These are phyloP conservation scores for Calonectria pauciramosa DNA, from an alignment of 2,329 filamentous ascomycete species.

Conservation along the genomic window DNA sequence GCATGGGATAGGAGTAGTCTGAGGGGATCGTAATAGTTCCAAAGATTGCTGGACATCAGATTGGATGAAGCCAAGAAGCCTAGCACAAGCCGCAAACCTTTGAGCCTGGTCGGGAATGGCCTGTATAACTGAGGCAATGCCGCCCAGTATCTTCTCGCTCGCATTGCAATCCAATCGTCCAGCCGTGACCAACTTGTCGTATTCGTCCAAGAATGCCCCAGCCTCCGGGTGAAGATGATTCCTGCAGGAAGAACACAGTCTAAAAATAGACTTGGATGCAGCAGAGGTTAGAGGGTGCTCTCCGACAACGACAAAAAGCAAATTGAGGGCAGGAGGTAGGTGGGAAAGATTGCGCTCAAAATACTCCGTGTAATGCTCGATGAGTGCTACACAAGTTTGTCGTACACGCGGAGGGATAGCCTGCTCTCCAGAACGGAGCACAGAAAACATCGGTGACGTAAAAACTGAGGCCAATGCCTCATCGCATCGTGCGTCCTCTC, in stretches of 20 bases:
- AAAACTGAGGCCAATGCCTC: slow-evolving; percentile 73
- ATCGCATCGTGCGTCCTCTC: slow-evolving; percentile 71
- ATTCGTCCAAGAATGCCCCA: slow-evolving; percentile 78
- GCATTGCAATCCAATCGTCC: slow-evolving; percentile 73
- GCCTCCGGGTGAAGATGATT: slow-evolving; percentile 76
- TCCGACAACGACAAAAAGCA: slow-evolving; percentile 79
- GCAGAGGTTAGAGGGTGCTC: slow-evolving; percentile 73
- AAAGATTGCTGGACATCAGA: slow-evolving; percentile 60
- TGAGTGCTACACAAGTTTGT: slow-evolving; percentile 77
- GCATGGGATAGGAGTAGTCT: slow-evolving; percentile 38
- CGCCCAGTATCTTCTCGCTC: slow-evolving; percentile 81
- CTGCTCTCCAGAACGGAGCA: slow-evolving; percentile 64
- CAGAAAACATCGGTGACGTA: slow-evolving; percentile 67
- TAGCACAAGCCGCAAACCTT: slow-evolving; percentile 63
- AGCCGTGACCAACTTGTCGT: slow-evolving; percentile 71
- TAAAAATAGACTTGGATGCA: slow-evolving; percentile 81
- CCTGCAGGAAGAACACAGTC: slow-evolving; percentile 82
- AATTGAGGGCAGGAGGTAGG: slow-evolving; percentile 78
- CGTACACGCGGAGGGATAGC: slow-evolving; percentile 73
- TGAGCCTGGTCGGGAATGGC: slow-evolving; percentile 72
- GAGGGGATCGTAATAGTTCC: slow-evolving; percentile 34
- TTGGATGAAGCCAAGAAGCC: slow-evolving; percentile 65
- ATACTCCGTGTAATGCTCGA: slow-evolving; percentile 82
- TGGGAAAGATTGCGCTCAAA: slow-evolving; percentile 78
- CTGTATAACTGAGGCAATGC: slow-evolving; percentile 82